Evolutionary conservation across 257 asterid genomes (phyloP), one percentile per base, ranked within the genome.

Genomic region (Leptodermis oblonga): DNA sequence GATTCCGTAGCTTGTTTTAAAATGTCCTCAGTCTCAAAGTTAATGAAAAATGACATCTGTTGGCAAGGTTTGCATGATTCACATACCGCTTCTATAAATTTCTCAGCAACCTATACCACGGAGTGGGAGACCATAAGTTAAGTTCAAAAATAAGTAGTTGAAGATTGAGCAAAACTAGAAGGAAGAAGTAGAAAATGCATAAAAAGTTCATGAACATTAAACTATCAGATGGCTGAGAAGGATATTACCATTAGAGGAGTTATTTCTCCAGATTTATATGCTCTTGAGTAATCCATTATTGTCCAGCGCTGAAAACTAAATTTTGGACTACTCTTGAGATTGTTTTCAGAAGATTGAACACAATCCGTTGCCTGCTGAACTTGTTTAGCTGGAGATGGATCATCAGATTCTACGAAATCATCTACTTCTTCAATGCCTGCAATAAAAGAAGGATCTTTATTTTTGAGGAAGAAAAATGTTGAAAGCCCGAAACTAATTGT

Each of bases 31-130:
- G 60, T 83, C 30, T 79, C 42, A 62, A 53, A 76, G 71, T 81
- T 82, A 7, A 90, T 92, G 42, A 90, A 90, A 77, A 90, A 90
- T 14, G 95, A 88, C 98, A 92, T 92, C 54, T 77, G 82, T 70
- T 77, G 70, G 62, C 74, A 31, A 74, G 73, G 70, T 55, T 73
- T 62, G 17, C 85, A 86, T 17, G 97, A 90, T 11, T 85, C 88
- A 0, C 26, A 62, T 17, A 88, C 88, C 13, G 72, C 85, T 42
- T 77, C 74, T 56, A 92, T 69, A 20, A 92, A 76, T 17, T 84
- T 63, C 34, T 86, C 81, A 9, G 95, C 95, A 20, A 92, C 92
- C 98, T 90, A 74, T 59, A 59, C 12, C 49, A 71, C 23, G 33
- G 20, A n/a, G n/a, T n/a, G n/a, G n/a, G n/a, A 28, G 17, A 26